These are phyloP conservation scores for Saussurea involucrata DNA, from an alignment of 129 eudicot species.

Conservation along the genomic window DNA sequence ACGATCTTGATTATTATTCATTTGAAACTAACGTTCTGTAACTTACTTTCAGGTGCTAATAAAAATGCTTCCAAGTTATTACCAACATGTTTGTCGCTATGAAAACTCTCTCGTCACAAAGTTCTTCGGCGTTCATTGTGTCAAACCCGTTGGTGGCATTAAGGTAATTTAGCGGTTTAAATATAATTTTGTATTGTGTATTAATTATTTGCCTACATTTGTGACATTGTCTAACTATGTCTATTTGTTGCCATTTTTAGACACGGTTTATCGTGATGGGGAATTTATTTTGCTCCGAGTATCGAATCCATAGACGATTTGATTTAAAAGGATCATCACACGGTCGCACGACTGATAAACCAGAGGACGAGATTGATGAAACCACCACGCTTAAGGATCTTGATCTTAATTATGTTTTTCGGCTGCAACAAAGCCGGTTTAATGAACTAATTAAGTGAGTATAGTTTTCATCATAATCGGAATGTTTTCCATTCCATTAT, in stretches of 20 bases:
- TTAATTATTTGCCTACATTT: not conserved
- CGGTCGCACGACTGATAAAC: slow-evolving; percentile 82
- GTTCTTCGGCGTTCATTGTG: slow-evolving; percentile 94
- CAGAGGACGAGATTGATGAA: slow-evolving; percentile 91
- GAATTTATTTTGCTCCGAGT: slow-evolving; percentile 93
- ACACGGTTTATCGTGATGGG: slow-evolving; percentile 98
- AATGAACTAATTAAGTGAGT: slow-evolving; percentile 87
- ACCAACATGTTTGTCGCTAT: slow-evolving; percentile 78
- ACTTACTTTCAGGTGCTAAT: slow-evolving; percentile 61
- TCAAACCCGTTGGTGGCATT: slow-evolving; percentile 91
- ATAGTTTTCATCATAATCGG: not conserved
- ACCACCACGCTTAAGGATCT: slow-evolving; percentile 98
- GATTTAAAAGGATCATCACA: slow-evolving; percentile 96
- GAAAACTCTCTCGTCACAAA: slow-evolving; percentile 90
- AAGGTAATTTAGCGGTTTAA: slow-evolving; percentile 49
- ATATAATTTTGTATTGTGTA: too few species aligned
- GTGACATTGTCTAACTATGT: slow-evolving; percentile 11
- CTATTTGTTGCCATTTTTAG: slow-evolving; percentile 27
- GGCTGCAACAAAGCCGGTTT: slow-evolving; percentile 72
- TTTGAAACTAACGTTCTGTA: slow-evolving; percentile 12
- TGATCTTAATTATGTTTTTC: slow-evolving; percentile 85
- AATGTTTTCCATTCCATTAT: not conserved
- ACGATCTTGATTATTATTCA: not conserved
- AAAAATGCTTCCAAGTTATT: slow-evolving; percentile 91
- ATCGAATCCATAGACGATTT: slow-evolving; percentile 88